Conservation (phyloP, 2,329 filamentous ascomycete species). For the Aspergillus sp. region DNA sequence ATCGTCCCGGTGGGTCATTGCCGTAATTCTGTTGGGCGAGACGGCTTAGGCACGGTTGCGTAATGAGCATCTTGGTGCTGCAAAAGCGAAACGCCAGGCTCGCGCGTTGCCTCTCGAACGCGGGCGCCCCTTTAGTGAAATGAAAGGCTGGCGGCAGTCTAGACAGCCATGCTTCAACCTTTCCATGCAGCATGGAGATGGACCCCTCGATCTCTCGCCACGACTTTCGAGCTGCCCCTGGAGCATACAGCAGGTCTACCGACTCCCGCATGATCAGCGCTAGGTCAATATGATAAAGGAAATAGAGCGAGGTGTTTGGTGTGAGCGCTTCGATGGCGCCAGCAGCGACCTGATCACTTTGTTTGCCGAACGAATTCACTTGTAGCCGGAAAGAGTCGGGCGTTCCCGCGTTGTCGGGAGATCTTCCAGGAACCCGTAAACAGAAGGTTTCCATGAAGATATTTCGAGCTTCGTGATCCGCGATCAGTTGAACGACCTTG, state of each 20-base stretch:
- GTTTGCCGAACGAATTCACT: constrained; percentile 16
- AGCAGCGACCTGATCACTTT: constrained; percentile 24
- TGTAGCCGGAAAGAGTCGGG: constrained; percentile 17
- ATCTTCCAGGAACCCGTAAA: constrained; percentile 17
- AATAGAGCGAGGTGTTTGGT: constrained; percentile 42
- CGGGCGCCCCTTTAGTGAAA: constrained; percentile 31
- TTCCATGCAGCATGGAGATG: constrained; percentile 37
- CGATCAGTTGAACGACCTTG: constrained; percentile 36
- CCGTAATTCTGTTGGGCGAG: constrained; percentile 32
- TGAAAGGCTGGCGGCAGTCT: constrained; percentile 41
- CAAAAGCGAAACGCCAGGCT: constrained; percentile 46
- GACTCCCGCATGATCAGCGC: constrained; percentile 38
- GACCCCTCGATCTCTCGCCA: constrained; percentile 40
- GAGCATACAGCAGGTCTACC: constrained; percentile 42
- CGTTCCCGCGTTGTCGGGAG: constrained; percentile 9
- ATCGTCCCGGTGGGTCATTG: constrained; percentile 27
- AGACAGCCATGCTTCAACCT: constrained; percentile 42
- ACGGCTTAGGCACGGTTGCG: constrained; percentile 47
- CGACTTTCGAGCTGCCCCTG: constrained; percentile 35
- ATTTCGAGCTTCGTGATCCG: constrained; percentile 35
- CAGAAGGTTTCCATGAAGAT: constrained; percentile 29
- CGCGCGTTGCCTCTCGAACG: constrained; percentile 36
- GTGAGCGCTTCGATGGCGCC: constrained; percentile 31
- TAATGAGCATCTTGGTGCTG: constrained; percentile 45
- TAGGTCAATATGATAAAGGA: constrained; percentile 43